Percentiles rank a stretch among this genome's conserved stretches.
Evolutionary conservation across 352 stramenopile genomes (phyloP).

Genomic region (Globisporangium cystogenes): DNA sequence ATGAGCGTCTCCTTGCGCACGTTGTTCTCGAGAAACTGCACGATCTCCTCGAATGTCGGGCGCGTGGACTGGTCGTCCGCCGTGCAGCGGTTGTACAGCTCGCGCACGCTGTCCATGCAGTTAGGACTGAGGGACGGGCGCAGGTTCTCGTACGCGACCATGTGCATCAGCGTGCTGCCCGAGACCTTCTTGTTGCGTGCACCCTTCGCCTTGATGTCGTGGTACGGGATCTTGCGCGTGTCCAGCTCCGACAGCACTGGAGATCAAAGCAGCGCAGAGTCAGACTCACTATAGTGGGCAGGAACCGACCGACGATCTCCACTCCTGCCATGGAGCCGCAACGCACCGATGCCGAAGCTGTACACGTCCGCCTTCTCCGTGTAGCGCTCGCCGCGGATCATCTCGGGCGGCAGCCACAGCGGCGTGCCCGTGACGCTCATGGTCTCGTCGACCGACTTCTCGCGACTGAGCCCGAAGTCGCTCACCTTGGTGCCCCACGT

Average conservation of each 20-base stretch:
- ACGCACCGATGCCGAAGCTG: constrained; percentile 80
- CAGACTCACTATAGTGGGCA: too few species aligned
- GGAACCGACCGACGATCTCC: too few species aligned
- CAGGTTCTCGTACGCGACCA: constrained; percentile 87
- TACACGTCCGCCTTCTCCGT: constrained; percentile 88
- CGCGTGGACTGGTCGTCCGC: constrained; percentile 66
- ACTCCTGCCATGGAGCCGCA: too few species aligned
- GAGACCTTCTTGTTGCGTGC: constrained; percentile 83
- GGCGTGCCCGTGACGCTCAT: constrained; percentile 90
- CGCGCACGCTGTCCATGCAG: constrained; percentile 78
- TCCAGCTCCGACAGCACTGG: constrained; percentile 82
- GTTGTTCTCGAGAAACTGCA: constrained; percentile 80
- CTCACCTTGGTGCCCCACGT: constrained; percentile 93
- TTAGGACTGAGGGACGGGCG: constrained; percentile 77
- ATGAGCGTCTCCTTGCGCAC: constrained; percentile 84
- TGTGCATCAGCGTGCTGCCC: constrained; percentile 85
- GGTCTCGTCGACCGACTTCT: constrained; percentile 94
- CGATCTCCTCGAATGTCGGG: constrained; percentile 84
- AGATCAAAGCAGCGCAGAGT: not conserved
- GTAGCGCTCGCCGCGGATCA: constrained; percentile 86
- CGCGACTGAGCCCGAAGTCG: constrained; percentile 96
- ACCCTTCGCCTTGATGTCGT: constrained; percentile 82
- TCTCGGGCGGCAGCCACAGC: constrained; percentile 83
- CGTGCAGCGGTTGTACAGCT: constrained; percentile 79
- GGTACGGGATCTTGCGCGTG: constrained; percentile 84